A percentile compares a stretch with the other conserved stretches of the same genome.
Evolutionary conservation across 2,329 filamentous ascomycete species (phyloP).

Genomic region (Chalaropsis ovoidea): DNA sequence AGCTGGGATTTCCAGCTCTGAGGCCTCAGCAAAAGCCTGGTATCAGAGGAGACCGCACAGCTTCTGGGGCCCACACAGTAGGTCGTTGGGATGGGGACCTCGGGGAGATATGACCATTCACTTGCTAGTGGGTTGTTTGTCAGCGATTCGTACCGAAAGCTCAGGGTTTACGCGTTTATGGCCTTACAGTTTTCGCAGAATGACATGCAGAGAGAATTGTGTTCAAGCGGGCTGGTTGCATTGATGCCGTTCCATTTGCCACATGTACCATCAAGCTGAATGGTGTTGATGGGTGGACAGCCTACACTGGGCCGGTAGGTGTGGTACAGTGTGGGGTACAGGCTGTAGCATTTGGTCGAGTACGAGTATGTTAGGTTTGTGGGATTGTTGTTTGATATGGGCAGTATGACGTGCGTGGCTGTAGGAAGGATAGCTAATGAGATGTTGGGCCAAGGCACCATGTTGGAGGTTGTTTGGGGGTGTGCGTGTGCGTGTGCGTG

Average conservation of each 20-base stretch:
- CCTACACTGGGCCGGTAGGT: slow-evolving; percentile 7
- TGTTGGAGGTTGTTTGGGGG: background rate
- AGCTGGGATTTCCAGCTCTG: slow-evolving; percentile 20
- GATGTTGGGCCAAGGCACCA: slow-evolving; percentile 10
- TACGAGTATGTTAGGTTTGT: background rate
- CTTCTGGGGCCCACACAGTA: slow-evolving; percentile 18
- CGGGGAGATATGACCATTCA: slow-evolving; percentile 21
- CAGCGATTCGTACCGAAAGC: background rate
- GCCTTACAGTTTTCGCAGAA: slow-evolving; percentile 20
- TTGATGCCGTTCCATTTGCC: slow-evolving; percentile 11
- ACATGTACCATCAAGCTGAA: slow-evolving; percentile 18
- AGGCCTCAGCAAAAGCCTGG: slow-evolving; percentile 8
- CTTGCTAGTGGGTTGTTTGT: background rate
- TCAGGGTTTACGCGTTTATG: too few species aligned
- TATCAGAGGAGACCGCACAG: background rate
- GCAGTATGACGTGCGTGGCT: background rate
- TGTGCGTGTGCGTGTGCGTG: background rate
- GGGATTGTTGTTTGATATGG: background rate
- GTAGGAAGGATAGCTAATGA: background rate
- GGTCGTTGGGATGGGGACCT: slow-evolving; percentile 18
- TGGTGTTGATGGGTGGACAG: slow-evolving; percentile 17
- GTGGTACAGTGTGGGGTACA: slow-evolving; percentile 12
- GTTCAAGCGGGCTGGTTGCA: background rate
- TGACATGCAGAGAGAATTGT: slow-evolving; percentile 10
- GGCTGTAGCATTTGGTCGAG: slow-evolving; percentile 4